phyloP scores from a whole-genome alignment of 208 protist genomes.

The Trypanosoma theileri region DNA sequence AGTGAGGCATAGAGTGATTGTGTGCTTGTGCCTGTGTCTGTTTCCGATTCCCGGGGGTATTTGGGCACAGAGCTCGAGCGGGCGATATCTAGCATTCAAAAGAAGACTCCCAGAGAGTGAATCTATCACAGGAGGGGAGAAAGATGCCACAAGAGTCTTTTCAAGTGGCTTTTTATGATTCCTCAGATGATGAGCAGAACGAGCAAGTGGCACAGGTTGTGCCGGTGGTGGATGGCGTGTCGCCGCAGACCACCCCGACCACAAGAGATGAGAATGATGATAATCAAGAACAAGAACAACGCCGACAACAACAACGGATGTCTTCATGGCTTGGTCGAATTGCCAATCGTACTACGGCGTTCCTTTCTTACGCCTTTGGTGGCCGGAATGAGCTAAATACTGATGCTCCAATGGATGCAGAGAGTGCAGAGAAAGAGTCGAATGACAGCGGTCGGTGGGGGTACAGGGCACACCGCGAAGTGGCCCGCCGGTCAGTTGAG shows the following conservation, averaged over 20 bases:
- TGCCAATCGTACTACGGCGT: neutral
- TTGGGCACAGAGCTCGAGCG: too few species aligned
- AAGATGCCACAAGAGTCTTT: slow-evolving; percentile 25
- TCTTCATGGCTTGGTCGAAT: slow-evolving; percentile 10
- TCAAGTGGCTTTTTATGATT: slow-evolving; percentile 65
- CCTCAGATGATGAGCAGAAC: slow-evolving; percentile 61
- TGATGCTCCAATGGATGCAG: slow-evolving; percentile 6
- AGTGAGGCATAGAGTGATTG: too few species aligned
- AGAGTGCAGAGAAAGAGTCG: neutral
- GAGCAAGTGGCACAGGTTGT: slow-evolving; percentile 43
- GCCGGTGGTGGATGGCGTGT: slow-evolving; percentile 11
- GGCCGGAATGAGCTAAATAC: neutral
- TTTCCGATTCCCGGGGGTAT: too few species aligned
- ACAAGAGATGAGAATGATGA: slow-evolving; percentile 15
- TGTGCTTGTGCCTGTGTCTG: too few species aligned
- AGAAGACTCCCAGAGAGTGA: neutral
- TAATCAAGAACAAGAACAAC: slow-evolving; percentile 3
- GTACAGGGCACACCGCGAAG: neutral
- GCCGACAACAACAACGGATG: neutral
- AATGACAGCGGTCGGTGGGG: slow-evolving; percentile 11
- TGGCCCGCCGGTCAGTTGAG: neutral
- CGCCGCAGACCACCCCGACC: slow-evolving; percentile 20
- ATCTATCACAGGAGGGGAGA: neutral
- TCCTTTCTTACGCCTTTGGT: slow-evolving; percentile 13
- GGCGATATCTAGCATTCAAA: too few species aligned